These are phyloP conservation scores for Globisporangium yorkense DNA, from an alignment of 352 stramenopile species.

Conservation along the genomic window DNA sequence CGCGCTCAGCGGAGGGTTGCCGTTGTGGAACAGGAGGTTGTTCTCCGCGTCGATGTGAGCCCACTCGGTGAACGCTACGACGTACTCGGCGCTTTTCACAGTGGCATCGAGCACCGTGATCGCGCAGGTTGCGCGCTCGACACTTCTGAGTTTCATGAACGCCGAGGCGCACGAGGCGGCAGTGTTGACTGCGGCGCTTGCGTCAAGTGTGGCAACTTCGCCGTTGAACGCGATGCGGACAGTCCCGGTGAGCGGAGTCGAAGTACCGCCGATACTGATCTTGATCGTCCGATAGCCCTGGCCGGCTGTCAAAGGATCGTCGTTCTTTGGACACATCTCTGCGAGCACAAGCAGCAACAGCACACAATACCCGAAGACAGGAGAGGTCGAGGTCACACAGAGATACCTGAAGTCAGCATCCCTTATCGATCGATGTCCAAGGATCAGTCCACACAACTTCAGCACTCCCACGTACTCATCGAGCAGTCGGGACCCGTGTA, in stretches of 20 bases:
- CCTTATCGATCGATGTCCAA: background rate
- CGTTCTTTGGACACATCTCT: conserved; percentile 85
- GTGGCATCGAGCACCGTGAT: conserved; percentile 22
- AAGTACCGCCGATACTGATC: conserved; percentile 35
- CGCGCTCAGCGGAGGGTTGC: conserved; percentile 59
- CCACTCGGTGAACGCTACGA: conserved; percentile 61
- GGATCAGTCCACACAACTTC: background rate
- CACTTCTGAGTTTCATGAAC: conserved; percentile 38
- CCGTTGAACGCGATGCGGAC: conserved; percentile 50
- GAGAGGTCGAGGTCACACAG: too few relatives aligned
- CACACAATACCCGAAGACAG: too few relatives aligned
- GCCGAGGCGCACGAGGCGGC: conserved; percentile 27
- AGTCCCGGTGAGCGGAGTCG: conserved; percentile 20
- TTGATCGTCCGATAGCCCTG: conserved; percentile 60
- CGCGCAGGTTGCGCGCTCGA: conserved; percentile 30
- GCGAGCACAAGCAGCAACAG: background rate
- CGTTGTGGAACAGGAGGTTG: conserved; percentile 74
- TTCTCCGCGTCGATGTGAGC: conserved; percentile 61
- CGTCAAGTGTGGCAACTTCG: conserved; percentile 32
- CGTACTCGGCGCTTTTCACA: conserved; percentile 56
- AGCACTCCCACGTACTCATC: conserved; percentile 31
- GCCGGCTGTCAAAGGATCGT: conserved; percentile 74
- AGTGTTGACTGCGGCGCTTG: conserved; percentile 27
- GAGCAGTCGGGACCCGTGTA: conserved; percentile 84
- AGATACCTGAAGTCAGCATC: background rate